A percentile compares a stretch with the other conserved stretches of the same genome.
These are phyloP conservation scores for Draba incana DNA, from an alignment of 345 rosid species.

Conservation along the genomic window DNA sequence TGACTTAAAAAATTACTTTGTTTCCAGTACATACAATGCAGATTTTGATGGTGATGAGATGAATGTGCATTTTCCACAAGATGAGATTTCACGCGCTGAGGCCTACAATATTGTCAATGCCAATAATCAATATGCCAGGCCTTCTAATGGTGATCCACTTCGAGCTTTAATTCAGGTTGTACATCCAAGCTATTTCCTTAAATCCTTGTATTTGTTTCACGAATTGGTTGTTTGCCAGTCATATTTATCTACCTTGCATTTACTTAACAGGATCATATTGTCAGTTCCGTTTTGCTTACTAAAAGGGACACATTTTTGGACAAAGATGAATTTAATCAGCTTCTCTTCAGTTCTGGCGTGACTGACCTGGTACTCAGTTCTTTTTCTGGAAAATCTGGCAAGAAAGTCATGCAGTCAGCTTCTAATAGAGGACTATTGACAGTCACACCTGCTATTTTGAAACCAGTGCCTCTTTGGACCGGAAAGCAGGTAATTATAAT, in stretches of 20 bases:
- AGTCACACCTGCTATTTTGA: constrained; percentile 70
- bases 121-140: constrained; percentile 91
- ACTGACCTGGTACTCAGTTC: constrained; percentile 49
- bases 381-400: constrained; percentile 56
- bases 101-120: constrained; percentile 98
- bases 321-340: constrained; percentile 69
- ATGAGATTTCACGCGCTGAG: constrained; percentile 98
- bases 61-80: constrained; percentile 99
- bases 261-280: constrained; percentile 81
- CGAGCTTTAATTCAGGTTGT: constrained; percentile 92
- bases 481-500: constrained; percentile 84
- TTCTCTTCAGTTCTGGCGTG: constrained; percentile 84
- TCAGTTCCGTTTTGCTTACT: constrained; percentile 86
- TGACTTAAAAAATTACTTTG: constrained; percentile 27
- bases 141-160: constrained; percentile 94
- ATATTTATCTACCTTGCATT: constrained; percentile 22
- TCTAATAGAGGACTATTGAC: constrained; percentile 54
- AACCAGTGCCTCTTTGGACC: constrained; percentile 92
- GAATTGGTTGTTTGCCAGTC: constrained; percentile 1
- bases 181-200: constrained; percentile 18
- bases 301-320: constrained; percentile 87
- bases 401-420: constrained; percentile 59
- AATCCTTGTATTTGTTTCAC: constrained; percentile 24
- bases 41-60: constrained; percentile 99
- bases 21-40: constrained; percentile 93